Conservation (phyloP, 441 rosid genomes). For the Populus hybrid region DNA sequence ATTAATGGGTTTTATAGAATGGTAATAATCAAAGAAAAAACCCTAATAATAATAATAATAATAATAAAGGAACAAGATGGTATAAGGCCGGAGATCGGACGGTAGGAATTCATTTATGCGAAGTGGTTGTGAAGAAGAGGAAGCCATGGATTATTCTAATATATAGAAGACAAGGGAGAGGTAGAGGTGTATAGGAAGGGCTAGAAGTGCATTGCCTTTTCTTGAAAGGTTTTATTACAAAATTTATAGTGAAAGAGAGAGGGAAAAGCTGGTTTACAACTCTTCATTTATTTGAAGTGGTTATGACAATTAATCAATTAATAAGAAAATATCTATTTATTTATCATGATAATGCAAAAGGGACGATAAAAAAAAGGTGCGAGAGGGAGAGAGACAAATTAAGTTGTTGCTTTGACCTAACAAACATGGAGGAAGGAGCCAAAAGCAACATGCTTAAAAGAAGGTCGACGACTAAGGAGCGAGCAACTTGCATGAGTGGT, state of each 20-base stretch:
- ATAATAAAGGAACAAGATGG: no score
- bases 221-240: not conserved
- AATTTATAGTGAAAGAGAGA: not conserved
- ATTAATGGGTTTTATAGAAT: no score
- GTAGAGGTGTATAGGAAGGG: not conserved
- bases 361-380: constrained; percentile 12
- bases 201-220: constrained; percentile 5
- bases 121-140: not conserved
- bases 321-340: no score
- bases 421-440: not conserved
- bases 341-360: constrained; percentile 1
- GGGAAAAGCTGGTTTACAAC: constrained; percentile 9
- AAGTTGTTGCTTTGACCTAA: not conserved
- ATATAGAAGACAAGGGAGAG: not conserved
- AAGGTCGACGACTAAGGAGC: not conserved
- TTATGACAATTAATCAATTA: constrained; percentile 4
- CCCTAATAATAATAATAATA: no score
- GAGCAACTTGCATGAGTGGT: constrained; percentile 4
- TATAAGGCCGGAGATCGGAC: not conserved
- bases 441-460: not conserved
- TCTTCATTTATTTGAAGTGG: constrained; percentile 28
- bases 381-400: no score
- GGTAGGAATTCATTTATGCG: not conserved
- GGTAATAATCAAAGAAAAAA: no score
- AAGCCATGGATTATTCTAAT: not conserved